A percentile compares a stretch with the other conserved stretches of the same genome.
Conservation (phyloP, 2,329 filamentous ascomycete genomes). For the Pseudocercospora eumusae region DNA sequence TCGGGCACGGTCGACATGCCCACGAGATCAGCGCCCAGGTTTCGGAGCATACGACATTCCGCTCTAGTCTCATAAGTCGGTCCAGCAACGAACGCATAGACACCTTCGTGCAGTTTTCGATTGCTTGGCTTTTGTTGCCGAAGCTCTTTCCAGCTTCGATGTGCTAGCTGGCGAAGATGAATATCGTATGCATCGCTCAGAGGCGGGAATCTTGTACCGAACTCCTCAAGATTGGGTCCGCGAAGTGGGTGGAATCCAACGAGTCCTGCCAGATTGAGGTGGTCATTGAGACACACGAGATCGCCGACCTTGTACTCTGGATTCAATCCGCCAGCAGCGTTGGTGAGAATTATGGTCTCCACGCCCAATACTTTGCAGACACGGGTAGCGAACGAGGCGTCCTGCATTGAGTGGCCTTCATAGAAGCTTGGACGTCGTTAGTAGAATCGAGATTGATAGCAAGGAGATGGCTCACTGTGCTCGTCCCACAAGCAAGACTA, state of each 20-base stretch:
- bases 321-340: slow-evolving; percentile 67
- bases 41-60: slow-evolving; percentile 63
- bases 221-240: slow-evolving; percentile 63
- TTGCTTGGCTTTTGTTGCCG: slow-evolving; percentile 46
- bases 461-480: slow-evolving; percentile 52
- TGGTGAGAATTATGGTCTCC: slow-evolving; percentile 64
- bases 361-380: slow-evolving; percentile 65
- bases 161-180: slow-evolving; percentile 58
- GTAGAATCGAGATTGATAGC: neutral
- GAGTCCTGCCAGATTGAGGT: slow-evolving; percentile 64
- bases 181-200: slow-evolving; percentile 68
- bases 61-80: slow-evolving; percentile 67
- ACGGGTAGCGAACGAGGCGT: slow-evolving; percentile 64
- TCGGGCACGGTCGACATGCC: slow-evolving; percentile 72
- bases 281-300: slow-evolving; percentile 66
- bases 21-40: slow-evolving; percentile 66
- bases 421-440: slow-evolving; percentile 56
- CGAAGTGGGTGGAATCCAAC: slow-evolving; percentile 63
- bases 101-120: slow-evolving; percentile 62
- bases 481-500: slow-evolving; percentile 65
- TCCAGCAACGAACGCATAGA: slow-evolving; percentile 66
- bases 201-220: slow-evolving; percentile 64
- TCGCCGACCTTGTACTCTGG: slow-evolving; percentile 65
- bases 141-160: slow-evolving; percentile 59
- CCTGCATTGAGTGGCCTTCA: slow-evolving; percentile 65